Evolutionary conservation across 116 monocot species (phyloP), one percentile per base, ranked within the genome.

Genomic region (Trichopus zeylanicus): DNA sequence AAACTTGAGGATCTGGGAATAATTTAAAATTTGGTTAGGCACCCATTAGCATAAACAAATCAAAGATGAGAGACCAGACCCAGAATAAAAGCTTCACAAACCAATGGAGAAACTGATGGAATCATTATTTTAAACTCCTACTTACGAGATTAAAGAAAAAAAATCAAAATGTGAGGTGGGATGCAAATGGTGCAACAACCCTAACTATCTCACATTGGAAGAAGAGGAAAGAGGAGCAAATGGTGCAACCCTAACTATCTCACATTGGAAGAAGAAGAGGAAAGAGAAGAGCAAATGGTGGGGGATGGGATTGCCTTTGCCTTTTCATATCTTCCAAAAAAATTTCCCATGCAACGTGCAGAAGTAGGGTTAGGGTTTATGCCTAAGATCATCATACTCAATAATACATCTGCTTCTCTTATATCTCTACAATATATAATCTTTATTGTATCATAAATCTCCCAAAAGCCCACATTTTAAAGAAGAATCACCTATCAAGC

Each of bases 331-430:
- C 32, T 65, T 66, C 61, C 67, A 38, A 63, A 70, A 38, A 63
- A 70, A n/a, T 59, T 38, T 55, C 55, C 58, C 84, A 79, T 84
- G 84, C 84, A 67, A 75, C 76, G 60, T 76, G 55, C 55, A 66
- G 8, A 33, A 33, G 32, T 8, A 42, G 42, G 42, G 42, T 42
- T 42, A 22, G 4, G 21, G 4, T 51, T 51, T 7, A 9, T 8
- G 51, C 21, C 8, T 22, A 22, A 19, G 19, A 9, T 22, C 6
- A 51, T 9, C 23, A 51, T 1, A 51, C 1, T 8, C 23, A 51
- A 2, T 9, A 8, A 9, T 22, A 48, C 6, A 48, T 48, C 12
- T 6, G 5, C 8, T 3, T 1, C 22, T 51, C 20, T 49, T 1
- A n/a, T 51, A 2, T 51, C 23, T 51, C 6, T 51, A 8, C 24